phyloP scores from a whole-genome alignment of 192 early-diverging fungal species.

The Gaertneriomyces semiglobifer region DNA sequence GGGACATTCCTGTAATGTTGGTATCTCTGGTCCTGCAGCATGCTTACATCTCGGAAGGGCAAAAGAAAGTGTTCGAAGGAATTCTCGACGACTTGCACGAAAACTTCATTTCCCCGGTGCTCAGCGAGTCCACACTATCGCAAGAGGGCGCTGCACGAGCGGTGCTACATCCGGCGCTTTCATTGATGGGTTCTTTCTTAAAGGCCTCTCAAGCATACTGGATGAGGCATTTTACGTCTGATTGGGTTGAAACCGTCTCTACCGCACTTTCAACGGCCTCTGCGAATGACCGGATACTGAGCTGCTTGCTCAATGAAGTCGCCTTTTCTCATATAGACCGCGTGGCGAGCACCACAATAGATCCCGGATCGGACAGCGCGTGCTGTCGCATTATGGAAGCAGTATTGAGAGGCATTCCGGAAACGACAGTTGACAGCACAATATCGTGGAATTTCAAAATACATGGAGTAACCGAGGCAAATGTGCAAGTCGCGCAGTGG shows the following conservation, averaged over 20 bases:
- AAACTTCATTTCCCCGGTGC: slow-evolving; percentile 18
- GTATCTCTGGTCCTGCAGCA: slow-evolving; percentile 12
- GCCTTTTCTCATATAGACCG: slow-evolving; percentile 28
- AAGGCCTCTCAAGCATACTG: slow-evolving; percentile 20
- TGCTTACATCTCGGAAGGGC: slow-evolving; percentile 24
- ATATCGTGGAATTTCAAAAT: slow-evolving; percentile 13
- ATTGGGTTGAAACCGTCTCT: not conserved
- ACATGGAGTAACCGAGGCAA: not conserved
- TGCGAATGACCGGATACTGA: too few species aligned
- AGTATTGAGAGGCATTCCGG: not conserved
- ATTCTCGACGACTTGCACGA: slow-evolving; percentile 6
- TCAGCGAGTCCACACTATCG: not conserved
- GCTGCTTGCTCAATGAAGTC: slow-evolving; percentile 10
- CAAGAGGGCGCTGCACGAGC: not conserved
- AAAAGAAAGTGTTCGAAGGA: slow-evolving; percentile 13
- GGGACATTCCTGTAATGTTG: slow-evolving; percentile 8
- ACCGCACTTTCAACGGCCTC: too few species aligned
- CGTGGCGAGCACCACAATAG: slow-evolving; percentile 24
- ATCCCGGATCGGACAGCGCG: slow-evolving; percentile 15
- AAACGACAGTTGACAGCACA: not conserved
- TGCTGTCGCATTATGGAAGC: slow-evolving; percentile 11
- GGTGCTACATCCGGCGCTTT: slow-evolving; percentile 19
- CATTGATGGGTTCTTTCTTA: slow-evolving; percentile 9
- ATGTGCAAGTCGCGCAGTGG: slow-evolving; percentile 10
- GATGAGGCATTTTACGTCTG: slow-evolving; percentile 12